Evolutionary conservation across 139 green algal species (phyloP).

Genomic region (Limnomonas spitsbergensis): DNA sequence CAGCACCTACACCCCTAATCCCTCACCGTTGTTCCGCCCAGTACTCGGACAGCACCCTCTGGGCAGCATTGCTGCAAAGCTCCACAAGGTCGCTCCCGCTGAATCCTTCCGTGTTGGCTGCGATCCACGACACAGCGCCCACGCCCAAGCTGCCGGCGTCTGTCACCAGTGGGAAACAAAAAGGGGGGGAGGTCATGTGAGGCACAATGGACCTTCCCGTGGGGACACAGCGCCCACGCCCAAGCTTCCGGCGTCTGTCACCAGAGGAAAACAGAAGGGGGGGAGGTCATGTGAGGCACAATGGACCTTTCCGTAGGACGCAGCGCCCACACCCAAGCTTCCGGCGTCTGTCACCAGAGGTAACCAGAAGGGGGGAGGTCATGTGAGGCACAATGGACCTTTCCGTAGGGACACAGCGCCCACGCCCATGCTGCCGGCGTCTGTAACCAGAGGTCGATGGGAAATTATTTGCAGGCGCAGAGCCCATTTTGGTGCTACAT

Average conservation of each 20-base stretch:
- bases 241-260: background rate
- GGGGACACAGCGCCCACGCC: background rate
- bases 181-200: background rate
- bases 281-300: too few relatives aligned
- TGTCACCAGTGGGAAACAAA: background rate
- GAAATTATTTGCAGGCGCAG: too few relatives aligned
- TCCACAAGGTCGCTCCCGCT: slow-evolving; percentile 79
- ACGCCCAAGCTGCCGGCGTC: slow-evolving; percentile 2
- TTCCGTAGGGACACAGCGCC: too few relatives aligned
- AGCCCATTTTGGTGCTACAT: too few relatives aligned
- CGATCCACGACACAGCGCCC: slow-evolving; percentile 35
- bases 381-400: too few relatives aligned
- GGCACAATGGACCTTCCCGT: too few relatives aligned
- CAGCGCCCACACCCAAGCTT: background rate
- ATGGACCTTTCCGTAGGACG: too few relatives aligned
- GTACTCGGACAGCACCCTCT: slow-evolving; percentile 43
- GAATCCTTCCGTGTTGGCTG: slow-evolving; percentile 62
- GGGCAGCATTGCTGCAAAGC: slow-evolving; percentile 59
- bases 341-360: background rate
- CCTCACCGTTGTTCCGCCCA: slow-evolving; percentile 16
- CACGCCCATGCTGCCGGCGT: too few relatives aligned
- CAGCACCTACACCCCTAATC: too few relatives aligned
- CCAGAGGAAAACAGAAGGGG: too few relatives aligned
- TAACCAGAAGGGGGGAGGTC: background rate
- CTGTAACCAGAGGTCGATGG: too few relatives aligned